phyloP scores from a whole-genome alignment of 2,329 filamentous ascomycete genomes.

The Gaeumannomyces tritici region DNA sequence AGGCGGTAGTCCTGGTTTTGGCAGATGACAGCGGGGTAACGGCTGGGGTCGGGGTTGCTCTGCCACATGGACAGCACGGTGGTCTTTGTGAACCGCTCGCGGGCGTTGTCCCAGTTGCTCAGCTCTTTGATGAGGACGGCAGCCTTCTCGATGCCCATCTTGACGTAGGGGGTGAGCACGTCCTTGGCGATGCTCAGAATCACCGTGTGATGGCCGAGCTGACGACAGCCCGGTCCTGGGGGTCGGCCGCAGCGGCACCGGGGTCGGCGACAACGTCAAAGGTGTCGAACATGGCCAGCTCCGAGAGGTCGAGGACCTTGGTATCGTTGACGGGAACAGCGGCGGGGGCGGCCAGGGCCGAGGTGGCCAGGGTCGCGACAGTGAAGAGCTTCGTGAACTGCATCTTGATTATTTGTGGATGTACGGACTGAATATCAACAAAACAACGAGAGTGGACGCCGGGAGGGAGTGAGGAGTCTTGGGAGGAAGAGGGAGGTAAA shows the following conservation, averaged over 20 bases:
- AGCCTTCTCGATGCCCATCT: background rate
- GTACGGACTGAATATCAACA: background rate
- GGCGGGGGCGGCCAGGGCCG: background rate
- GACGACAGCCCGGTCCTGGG: background rate
- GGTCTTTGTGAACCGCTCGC: slow-evolving; percentile 11
- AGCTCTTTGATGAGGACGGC: slow-evolving; percentile 6
- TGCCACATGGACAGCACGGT: slow-evolving; percentile 11
- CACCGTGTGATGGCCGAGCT: background rate
- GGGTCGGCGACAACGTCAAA: background rate
- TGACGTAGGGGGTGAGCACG: background rate
- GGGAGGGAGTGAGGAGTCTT: background rate
- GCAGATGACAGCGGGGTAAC: slow-evolving; percentile 9
- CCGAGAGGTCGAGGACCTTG: background rate
- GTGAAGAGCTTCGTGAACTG: slow-evolving; percentile 1
- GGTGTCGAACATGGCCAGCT: background rate
- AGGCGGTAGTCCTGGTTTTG: slow-evolving; percentile 12
- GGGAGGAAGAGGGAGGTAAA: background rate
- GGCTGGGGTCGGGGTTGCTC: slow-evolving; percentile 8
- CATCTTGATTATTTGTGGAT: background rate
- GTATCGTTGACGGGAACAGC: background rate
- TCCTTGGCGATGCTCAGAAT: background rate
- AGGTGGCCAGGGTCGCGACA: background rate
- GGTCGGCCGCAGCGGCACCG: background rate
- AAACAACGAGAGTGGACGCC: background rate
- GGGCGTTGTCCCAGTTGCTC: slow-evolving; percentile 6